phyloP scores from a whole-genome alignment of 208 protist genomes.

The Acanthamoeba castellanii region DNA sequence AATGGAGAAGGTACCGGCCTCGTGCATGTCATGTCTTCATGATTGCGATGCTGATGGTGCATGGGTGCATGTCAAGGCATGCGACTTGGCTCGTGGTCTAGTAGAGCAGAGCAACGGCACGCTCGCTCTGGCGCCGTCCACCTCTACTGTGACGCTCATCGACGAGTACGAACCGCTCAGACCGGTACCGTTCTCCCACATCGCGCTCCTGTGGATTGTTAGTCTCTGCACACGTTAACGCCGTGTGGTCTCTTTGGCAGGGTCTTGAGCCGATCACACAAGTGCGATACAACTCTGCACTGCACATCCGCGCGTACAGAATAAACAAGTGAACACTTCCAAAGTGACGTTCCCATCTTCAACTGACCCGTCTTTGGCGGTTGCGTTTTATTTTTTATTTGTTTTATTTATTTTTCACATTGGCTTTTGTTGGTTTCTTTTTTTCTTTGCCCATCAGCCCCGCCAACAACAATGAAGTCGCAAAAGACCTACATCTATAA shows the following conservation, averaged over 20 bases:
- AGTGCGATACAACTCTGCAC: constrained; percentile 33
- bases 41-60: background rate
- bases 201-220: too few relatives aligned
- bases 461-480: constrained; percentile 5
- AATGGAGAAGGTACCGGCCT: constrained; percentile 37
- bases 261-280: constrained; percentile 46
- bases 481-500: constrained; percentile 66
- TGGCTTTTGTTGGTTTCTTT: background rate
- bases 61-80: background rate
- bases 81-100: background rate
- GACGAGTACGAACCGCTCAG: constrained; percentile 47
- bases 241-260: background rate
- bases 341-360: background rate
- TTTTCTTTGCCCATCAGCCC: background rate
- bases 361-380: too few relatives aligned
- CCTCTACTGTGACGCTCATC: constrained; percentile 5
- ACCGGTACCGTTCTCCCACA: background rate
- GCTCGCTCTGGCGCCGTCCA: background rate
- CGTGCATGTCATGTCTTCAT: background rate
- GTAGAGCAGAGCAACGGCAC: constrained; percentile 5
- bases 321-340: constrained; percentile 17
- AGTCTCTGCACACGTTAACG: too few relatives aligned
- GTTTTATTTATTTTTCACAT: background rate
- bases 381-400: too few relatives aligned
- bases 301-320: constrained; percentile 41